Base-by-base conservation (phyloP, 305 asterid genomes). In the Solanum aculeatissimum region DNA sequence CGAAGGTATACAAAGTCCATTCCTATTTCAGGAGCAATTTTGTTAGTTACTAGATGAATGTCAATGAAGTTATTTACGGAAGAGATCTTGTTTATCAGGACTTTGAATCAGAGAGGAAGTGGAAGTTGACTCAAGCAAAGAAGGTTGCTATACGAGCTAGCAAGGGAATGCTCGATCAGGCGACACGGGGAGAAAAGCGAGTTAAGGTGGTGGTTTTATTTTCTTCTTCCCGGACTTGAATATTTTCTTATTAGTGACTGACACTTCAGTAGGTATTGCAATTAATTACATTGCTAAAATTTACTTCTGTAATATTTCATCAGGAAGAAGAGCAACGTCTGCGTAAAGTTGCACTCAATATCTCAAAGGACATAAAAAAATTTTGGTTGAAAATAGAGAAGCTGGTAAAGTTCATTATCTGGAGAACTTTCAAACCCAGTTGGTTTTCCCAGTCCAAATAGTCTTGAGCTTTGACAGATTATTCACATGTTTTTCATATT, bases 311-410 rank as follows among this genome's bases (percentile, higher is more conserved):
- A 65, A 53, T 86, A 51, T 65, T 70, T 84, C 68, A 81, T 66
- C 92, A 97, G 99, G 99, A 92, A 89, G 99, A 95, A 89, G 99
- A 95, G 88, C 99, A 92, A 42, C 93, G 95, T 85, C 85, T 97
- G 88, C 90, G 93, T 85, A 95, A 93, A 90, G 94, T 95, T 88
- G 99, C 99, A 6, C 94, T 97, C 80, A 93, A 89, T 88, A 95
- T 97, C 74, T 94, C 98, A 62, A 97, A 97, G 89, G 99, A 97
- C 84, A 94, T 97, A n/a, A 97, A 97, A 92, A 97, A 97, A 83
- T 97, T 97, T 87, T 97, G 99, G 99, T 91, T 91, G 85, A 97
- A 97, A 90, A 94, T 97, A 85, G 99, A 95, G 92, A 97, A 97
- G 92, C 95, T 97, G 95, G 99, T 88, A 93, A 91, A 42, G 90